Base-by-base conservation (phyloP, 2,329 filamentous ascomycete genomes). In the Aciculosporium take region DNA sequence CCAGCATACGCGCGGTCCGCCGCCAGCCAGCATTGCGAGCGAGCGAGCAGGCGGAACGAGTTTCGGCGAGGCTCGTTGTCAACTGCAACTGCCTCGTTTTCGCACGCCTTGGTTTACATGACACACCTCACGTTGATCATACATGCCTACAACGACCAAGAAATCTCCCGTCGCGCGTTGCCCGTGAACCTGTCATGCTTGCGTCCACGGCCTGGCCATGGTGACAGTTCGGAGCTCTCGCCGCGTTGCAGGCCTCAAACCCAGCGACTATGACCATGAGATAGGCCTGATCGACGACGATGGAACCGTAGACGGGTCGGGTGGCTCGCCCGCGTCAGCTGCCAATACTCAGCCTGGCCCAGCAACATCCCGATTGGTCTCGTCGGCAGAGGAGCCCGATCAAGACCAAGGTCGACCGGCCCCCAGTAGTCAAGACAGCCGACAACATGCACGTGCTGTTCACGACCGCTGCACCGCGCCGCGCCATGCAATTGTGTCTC, bases 191-290 rank as follows among this genome's bases (percentile, higher is more conserved):
- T 42, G 46, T 36, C 47, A 50, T 52, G 49, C 46, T 48, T 41
- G 45, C 45, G 39, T 44, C 39, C 40, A 44, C 45, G 45, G 46
- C 37, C 25, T 45, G 41, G 49, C 46, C 38, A 59, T 59, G 55
- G 44, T 57, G 42, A 61, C 50, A 50, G 56, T 61, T 48, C 53
- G 66, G 49, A 69, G 64, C 49, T 74, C 70, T 48, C 74, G 75
- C 53, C 74, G 76, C 52, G 70, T 65, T 29, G 56, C 65, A 39
- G 63, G 65, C 42, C 64, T 77, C 43, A 69, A 71, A 56, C 74
- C 78, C 48, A 64, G 62, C 55, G 75, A 81, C 50, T 81, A 79
- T 53, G 77, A 81, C 52, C 81, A 84, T 59, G 77, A 79, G 56
- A 87, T 88, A 54, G 62, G 57, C 49, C 72, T 88, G 29, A 66